Conservation (phyloP, 2,329 filamentous ascomycete species). For the Dothideomycetidae sp. region DNA sequence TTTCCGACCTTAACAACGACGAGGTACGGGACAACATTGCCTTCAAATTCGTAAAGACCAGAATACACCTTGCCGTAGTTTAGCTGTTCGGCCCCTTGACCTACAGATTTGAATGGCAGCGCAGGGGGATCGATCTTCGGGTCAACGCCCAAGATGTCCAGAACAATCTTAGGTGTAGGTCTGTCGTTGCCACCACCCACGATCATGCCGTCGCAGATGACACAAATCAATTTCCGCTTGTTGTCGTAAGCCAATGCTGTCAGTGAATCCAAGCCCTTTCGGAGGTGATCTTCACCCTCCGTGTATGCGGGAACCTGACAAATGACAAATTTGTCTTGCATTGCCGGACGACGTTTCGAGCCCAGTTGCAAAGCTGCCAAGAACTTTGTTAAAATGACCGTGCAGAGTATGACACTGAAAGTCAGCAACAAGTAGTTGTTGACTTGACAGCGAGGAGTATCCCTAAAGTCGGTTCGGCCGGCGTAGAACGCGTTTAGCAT, state of each 20-base stretch:
- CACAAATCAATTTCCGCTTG: constrained; percentile 90
- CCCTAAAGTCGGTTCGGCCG: constrained; percentile 73
- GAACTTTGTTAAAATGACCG: constrained; percentile 77
- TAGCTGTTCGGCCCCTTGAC: constrained; percentile 75
- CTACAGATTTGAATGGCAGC: constrained; percentile 85
- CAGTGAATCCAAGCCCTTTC: constrained; percentile 85
- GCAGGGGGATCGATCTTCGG: constrained; percentile 92
- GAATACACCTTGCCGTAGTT: constrained; percentile 99
- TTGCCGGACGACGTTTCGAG: constrained; percentile 72
- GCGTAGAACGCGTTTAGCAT: constrained; percentile 71
- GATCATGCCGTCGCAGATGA: constrained; percentile 95
- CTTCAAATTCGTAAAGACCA: constrained; percentile 91
- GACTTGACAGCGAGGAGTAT: constrained; percentile 59
- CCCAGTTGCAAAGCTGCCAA: constrained; percentile 85
- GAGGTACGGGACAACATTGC: constrained; percentile 91
- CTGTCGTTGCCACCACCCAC: constrained; percentile 92
- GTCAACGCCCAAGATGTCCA: constrained; percentile 93
- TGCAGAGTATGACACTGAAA: constrained; percentile 71
- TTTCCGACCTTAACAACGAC: constrained; percentile 96
- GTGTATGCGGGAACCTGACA: constrained; percentile 97
- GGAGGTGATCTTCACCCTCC: constrained; percentile 86
- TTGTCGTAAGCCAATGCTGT: constrained; percentile 95
- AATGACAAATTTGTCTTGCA: constrained; percentile 97
- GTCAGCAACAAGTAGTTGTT: constrained; percentile 84
- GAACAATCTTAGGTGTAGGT: constrained; percentile 90